These are phyloP conservation scores for Grigorovia transvaalensis DNA, from an alignment of 805 yeast genomes.

Conservation along the genomic window DNA sequence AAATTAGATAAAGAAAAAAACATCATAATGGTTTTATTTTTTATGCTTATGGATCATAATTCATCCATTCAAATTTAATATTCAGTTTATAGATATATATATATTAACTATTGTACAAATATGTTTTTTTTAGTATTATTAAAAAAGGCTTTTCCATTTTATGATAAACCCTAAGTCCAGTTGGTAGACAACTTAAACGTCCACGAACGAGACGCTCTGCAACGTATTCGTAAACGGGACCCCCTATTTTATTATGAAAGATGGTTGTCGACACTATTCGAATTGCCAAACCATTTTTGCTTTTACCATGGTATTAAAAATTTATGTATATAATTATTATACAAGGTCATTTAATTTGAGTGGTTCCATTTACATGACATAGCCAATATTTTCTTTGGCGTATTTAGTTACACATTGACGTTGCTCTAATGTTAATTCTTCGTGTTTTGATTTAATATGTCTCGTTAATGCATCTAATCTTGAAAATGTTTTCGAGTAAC, in stretches of 20 bases:
- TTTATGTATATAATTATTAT: no score
- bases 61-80: not conserved
- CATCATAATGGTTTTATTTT: not conserved
- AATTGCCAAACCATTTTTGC: not conserved
- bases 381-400: constrained; percentile 73
- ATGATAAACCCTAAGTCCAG: no score
- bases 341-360: no score
- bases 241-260: no score
- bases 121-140: no score
- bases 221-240: no score
- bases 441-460: constrained; percentile 87
- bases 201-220: no score
- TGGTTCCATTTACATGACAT: constrained; percentile 11
- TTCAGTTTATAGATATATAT: not conserved
- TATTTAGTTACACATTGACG: constrained; percentile 62
- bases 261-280: not conserved
- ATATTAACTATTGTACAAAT: not conserved
- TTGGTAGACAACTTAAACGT: no score
- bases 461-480: constrained; percentile 91
- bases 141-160: not conserved
- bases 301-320: not conserved
- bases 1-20: not conserved
- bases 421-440: constrained; percentile 38
- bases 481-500: constrained; percentile 68
- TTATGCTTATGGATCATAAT: not conserved